Evolutionary conservation across 2,329 filamentous ascomycete species (phyloP).

Genomic region (Ploettnerulaceae sp.): DNA sequence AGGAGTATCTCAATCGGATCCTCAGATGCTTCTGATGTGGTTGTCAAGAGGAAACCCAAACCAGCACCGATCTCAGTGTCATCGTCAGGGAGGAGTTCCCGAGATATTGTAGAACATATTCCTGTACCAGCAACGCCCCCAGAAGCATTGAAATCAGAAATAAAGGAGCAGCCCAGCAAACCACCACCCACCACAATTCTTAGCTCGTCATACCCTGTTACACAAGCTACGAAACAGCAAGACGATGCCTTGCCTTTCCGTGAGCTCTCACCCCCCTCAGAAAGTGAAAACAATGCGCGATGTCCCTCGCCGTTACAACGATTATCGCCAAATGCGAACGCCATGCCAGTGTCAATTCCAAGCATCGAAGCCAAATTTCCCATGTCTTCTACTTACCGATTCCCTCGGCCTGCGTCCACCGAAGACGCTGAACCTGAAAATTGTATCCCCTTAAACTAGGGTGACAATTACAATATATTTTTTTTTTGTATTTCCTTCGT

Average conservation of each 20-base stretch:
- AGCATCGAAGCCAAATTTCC: slow-evolving; percentile 21
- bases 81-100: slow-evolving; percentile 14
- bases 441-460: neutral
- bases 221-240: slow-evolving; percentile 10
- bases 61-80: slow-evolving; percentile 27
- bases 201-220: slow-evolving; percentile 24
- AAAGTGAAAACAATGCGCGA: slow-evolving; percentile 17
- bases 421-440: slow-evolving; percentile 15
- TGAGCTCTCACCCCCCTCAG: slow-evolving; percentile 17
- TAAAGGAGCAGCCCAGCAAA: slow-evolving; percentile 18
- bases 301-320: slow-evolving; percentile 16
- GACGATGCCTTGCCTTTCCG: slow-evolving; percentile 12
- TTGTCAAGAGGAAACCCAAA: slow-evolving; percentile 22
- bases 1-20: slow-evolving; percentile 22
- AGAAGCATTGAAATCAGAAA: slow-evolving; percentile 13
- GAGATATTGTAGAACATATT: slow-evolving; percentile 26
- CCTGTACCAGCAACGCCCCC: slow-evolving; percentile 19
- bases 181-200: slow-evolving; percentile 25
- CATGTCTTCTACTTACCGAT: slow-evolving; percentile 50
- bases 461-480: neutral
- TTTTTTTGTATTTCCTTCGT: neutral
- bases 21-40: slow-evolving; percentile 19
- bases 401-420: slow-evolving; percentile 36
- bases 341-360: slow-evolving; percentile 22
- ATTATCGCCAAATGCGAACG: slow-evolving; percentile 20